Base-by-base conservation (phyloP, 2,329 filamentous ascomycete genomes). In the Aureobasidium musti region DNA sequence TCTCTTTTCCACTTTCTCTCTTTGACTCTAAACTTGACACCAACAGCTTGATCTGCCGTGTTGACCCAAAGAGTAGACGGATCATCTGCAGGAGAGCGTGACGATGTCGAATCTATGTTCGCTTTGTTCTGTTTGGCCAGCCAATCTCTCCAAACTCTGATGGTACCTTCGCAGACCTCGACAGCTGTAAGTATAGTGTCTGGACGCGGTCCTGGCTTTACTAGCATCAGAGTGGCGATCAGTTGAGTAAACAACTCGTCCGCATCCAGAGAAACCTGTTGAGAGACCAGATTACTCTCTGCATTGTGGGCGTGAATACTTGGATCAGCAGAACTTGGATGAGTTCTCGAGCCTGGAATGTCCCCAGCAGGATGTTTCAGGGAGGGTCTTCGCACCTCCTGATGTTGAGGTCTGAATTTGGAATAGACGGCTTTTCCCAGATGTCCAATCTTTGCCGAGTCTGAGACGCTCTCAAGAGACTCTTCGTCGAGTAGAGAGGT, bases 201-300 rank as follows among this genome's bases (percentile, higher is more conserved):
- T 26, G 81, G 82, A 33, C 81, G 82, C 0, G 86, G 83, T 0
- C 87, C 86, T 35, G 87, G 80, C 73, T 88, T 88, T 68, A 91
- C 87, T 43, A 96, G 77, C 72, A 88, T 91, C 8, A 85, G 85
- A 28, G 86, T 81, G 5, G 86, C 84, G 73, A 89, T 89, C 13
- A 95, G 82, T 77, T 95, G 91, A 1, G 88, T 87, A 74, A 94
- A 93, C 21, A 87, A 79, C 76, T 92, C 90, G 68, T 86, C 83
- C 1, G 84, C 83, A 70, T 93, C 91, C 1, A 95, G 79, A 17
- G 61, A 64, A 2, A 64, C 47, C 26, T 64, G 35, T 37, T 64
- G 61, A 23, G 80, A 83, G 1, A 89, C 84, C 8, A 80, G 59
- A 8, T 74, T 69, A 21, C 41, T 50, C 64, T 64, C 41, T 65